Evolutionary conservation across 495 filamentous ascomycete genomes (phyloP).

Genomic region (Daldinia bambusicola): DNA sequence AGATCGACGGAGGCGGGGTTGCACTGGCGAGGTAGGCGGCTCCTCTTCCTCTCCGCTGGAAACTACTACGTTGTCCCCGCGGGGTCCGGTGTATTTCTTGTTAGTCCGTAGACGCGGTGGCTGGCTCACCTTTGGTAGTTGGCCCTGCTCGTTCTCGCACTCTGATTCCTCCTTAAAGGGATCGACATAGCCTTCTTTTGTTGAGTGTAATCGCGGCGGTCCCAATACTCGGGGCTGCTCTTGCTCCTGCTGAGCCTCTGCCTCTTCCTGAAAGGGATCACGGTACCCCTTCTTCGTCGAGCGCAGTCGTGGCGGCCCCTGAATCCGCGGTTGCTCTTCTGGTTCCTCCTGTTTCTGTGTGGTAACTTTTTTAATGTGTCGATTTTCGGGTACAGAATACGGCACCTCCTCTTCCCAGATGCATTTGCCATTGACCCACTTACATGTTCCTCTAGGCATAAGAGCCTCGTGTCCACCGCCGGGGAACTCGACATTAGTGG

Average conservation of each 20-base stretch:
- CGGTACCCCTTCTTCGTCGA: conserved; percentile 34
- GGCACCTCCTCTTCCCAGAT: conserved; percentile 29
- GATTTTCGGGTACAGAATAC: not conserved
- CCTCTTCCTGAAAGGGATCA: conserved; percentile 11
- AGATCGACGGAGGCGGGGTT: conserved; percentile 25
- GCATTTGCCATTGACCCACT: conserved; percentile 33
- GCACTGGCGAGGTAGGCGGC: not conserved
- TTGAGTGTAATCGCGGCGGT: conserved; percentile 19
- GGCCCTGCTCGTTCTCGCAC: not conserved
- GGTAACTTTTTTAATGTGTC: not conserved
- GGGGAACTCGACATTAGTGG: conserved; percentile 25
- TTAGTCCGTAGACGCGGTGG: conserved; percentile 14
- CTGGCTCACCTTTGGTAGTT: not conserved
- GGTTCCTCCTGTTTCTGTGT: conserved; percentile 5
- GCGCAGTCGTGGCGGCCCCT: conserved; percentile 16
- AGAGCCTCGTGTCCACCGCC: not conserved
- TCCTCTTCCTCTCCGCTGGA: not conserved
- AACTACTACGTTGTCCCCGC: conserved; percentile 15
- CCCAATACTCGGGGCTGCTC: not conserved
- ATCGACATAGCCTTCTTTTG: conserved; percentile 34
- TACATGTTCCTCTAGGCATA: conserved; percentile 9
- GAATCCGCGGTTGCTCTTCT: not conserved
- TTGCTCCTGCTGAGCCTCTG: not conserved
- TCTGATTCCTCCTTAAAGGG: conserved; percentile 8
- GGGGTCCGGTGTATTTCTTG: conserved; percentile 30